Base-by-base conservation (phyloP, 257 asterid genomes). In the Nicotiana paniculata region DNA sequence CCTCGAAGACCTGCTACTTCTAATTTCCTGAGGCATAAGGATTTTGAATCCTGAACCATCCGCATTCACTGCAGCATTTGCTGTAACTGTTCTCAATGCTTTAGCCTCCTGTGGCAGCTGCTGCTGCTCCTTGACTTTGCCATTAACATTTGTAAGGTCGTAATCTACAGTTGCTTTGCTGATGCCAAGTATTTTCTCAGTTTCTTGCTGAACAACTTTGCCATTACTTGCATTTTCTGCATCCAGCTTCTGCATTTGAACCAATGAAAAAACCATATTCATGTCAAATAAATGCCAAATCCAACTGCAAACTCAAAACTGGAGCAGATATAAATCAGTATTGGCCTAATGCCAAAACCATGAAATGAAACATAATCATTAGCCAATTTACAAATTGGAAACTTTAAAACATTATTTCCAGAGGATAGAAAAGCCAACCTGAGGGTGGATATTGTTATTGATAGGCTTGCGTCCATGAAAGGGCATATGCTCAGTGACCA, bases 1-100 rank as follows among this genome's bases (percentile, higher is more conserved):
- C 43, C 90, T 91, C n/a, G 93, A 90, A n/a, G 99, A 94, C 77
- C 98, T 85, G 86, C 88, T 90, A 83, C 97, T 86, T 1, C 91
- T 82, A 3, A 87, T 78, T 4, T 68, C 84, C 9, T 84, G 83
- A 2, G 88, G 84, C 64, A 86, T 88, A 24, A 57, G 83, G 82
- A 54, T 80, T 37, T 86, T 92, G 2, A 87, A 78, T 58, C 88
- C 93, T 21, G 91, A 70, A 80, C 84, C 80, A 43, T 90, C 84
- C 84, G 88, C 91, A 85, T 91, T 90, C 59, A 83, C 59, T 15
- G 79, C 89, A 53, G 86, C 88, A 80, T 85, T 85, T 63, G 79
- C 61, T 39, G 81, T 68, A 30, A 69, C 63, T 61, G 28, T 51
- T 68, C 75, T 32, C 83, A 77, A 12, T 53, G 79, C 24, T 35